Conservation (phyloP, 768 basidiomycete species). For the Coprinellus aureogranulatus region DNA sequence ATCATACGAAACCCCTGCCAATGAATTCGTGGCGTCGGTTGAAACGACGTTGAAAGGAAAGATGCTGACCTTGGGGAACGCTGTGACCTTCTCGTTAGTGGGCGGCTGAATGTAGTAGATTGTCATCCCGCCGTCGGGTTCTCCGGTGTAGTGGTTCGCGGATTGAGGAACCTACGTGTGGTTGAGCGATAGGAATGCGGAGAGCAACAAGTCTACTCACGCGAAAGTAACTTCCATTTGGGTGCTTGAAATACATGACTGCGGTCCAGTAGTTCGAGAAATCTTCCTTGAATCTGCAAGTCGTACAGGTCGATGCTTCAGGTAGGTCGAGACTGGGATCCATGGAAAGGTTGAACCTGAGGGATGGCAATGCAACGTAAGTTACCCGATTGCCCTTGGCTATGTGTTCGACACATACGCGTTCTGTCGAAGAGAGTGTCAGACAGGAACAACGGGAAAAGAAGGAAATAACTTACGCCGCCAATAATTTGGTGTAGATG, state of each 20-base stretch:
- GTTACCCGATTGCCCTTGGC: no score
- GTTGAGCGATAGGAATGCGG: background rate
- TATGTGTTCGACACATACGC: constrained; percentile 10
- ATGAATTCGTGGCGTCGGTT: background rate
- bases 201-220: background rate
- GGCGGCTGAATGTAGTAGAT: constrained; percentile 13
- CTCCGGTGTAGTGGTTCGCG: constrained; percentile 10
- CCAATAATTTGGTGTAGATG: constrained; percentile 15
- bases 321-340: background rate
- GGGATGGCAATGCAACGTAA: no score
- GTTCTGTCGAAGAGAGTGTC: background rate
- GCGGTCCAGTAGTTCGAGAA: constrained; percentile 14
- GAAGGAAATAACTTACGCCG: constrained; percentile 5
- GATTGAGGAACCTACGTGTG: constrained; percentile 7
- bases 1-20: constrained; percentile 12
- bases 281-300: constrained; percentile 13
- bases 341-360: constrained; percentile 12
- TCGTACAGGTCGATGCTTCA: constrained; percentile 6
- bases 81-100: constrained; percentile 4
- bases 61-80: constrained; percentile 7
- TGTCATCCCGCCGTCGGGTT: constrained; percentile 12
- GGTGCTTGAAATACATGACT: constrained; percentile 9
- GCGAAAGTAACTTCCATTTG: constrained; percentile 7
- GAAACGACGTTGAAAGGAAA: background rate
- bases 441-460: no score